Evolutionary conservation across 192 early-diverging fungal species (phyloP).

Genomic region (Entomortierella parvispora): DNA sequence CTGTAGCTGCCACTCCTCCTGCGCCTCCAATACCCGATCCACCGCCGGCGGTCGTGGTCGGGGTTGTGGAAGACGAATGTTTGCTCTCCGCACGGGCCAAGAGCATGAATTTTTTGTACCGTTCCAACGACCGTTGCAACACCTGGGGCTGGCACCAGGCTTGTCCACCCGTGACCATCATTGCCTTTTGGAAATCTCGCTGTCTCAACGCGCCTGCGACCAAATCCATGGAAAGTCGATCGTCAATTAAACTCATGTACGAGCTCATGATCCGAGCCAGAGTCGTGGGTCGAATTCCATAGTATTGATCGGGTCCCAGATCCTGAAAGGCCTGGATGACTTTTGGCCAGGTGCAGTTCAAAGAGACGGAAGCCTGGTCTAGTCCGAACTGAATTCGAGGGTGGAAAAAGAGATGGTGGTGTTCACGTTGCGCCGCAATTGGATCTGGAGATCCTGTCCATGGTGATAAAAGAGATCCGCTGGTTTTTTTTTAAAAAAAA

Average conservation of each 20-base stretch:
- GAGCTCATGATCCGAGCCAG: conserved; percentile 37
- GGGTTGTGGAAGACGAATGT: not conserved
- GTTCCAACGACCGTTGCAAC: conserved; percentile 27
- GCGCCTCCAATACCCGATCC: not conserved
- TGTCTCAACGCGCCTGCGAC: conserved; percentile 39
- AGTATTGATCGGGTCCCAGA: conserved; percentile 44
- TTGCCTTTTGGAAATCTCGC: conserved; percentile 51
- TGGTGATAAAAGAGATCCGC: conserved; percentile 45
- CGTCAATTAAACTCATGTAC: conserved; percentile 34
- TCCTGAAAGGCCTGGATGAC: conserved; percentile 45
- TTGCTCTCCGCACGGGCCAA: conserved; percentile 27
- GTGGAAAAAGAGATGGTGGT: conserved; percentile 49
- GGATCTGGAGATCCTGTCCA: conserved; percentile 31
- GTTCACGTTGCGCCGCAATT: conserved; percentile 29
- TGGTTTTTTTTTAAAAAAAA: conserved; percentile 8
- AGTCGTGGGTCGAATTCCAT: conserved; percentile 41
- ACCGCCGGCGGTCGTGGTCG: too few relatives aligned
- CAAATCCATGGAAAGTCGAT: conserved; percentile 38
- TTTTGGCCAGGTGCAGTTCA: conserved; percentile 48
- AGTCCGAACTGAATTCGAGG: conserved; percentile 43
- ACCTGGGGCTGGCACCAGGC: conserved; percentile 51
- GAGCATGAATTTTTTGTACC: conserved; percentile 44
- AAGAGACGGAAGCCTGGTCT: conserved; percentile 34
- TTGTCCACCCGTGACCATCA: conserved; percentile 48
- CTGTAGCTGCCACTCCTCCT: not conserved